Conservation (phyloP, 1,139 yeast species). For the Komagataea norvegica region DNA sequence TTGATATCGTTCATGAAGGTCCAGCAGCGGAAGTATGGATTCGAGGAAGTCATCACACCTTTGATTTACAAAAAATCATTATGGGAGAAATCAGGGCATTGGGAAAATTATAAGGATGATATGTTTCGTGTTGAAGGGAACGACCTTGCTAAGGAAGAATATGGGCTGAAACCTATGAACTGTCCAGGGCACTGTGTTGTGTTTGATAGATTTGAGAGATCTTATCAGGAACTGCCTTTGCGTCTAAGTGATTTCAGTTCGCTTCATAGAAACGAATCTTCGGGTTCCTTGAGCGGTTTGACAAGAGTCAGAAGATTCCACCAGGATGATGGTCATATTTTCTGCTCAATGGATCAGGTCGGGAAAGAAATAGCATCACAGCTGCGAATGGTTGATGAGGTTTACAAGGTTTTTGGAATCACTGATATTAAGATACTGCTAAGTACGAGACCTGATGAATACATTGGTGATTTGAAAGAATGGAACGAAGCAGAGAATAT, state of each 20-base stretch:
- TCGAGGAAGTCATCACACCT: conserved; percentile 91
- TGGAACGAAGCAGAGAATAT: conserved; percentile 86
- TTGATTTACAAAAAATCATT: conserved; percentile 76
- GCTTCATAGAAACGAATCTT: conserved; percentile 89
- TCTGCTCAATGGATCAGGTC: conserved; percentile 81
- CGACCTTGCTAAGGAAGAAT: conserved; percentile 47
- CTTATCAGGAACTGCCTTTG: conserved; percentile 86
- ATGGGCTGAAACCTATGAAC: conserved; percentile 95
- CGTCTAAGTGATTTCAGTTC: conserved; percentile 91
- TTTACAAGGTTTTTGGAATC: conserved; percentile 78
- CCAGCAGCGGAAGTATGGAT: conserved; percentile 72
- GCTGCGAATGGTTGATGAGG: conserved; percentile 67
- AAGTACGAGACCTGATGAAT: conserved; percentile 85
- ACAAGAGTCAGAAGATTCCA: conserved; percentile 96
- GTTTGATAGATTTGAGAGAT: conserved; percentile 75
- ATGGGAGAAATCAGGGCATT: conserved; percentile 94
- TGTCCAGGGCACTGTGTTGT: conserved; percentile 97
- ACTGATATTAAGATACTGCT: conserved; percentile 60
- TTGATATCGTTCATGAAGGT: conserved; percentile 76
- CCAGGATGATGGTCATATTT: conserved; percentile 98
- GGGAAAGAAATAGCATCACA: conserved; percentile 72
- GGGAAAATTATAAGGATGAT: conserved; percentile 92
- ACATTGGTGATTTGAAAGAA: conserved; percentile 72
- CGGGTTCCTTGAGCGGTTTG: conserved; percentile 91
- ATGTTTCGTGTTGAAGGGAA: conserved; percentile 74